Percentiles rank a stretch among this genome's conserved stretches.
Evolutionary conservation across 139 green algal species (phyloP).

Genomic region (Chlorella sp.): DNA sequence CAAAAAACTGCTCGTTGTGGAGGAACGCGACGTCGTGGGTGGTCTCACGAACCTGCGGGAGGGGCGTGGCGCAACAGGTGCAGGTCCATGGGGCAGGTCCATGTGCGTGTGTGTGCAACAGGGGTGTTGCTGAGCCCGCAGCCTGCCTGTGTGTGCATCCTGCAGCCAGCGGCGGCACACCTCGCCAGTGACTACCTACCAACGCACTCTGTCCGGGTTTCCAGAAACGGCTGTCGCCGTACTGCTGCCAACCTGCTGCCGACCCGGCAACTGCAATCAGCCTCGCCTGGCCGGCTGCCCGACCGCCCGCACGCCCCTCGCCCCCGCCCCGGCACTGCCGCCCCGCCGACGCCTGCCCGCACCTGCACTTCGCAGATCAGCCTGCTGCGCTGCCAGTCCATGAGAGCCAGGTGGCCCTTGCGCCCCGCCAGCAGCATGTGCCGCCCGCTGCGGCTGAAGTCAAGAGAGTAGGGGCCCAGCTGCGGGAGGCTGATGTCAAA

Average conservation of each 20-base stretch:
- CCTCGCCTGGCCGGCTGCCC: no score
- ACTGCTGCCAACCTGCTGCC: background rate
- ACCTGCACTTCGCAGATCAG: slow-evolving; percentile 93
- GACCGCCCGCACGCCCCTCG: background rate
- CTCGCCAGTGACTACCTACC: no score
- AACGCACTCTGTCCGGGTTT: no score
- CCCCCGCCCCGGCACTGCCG: background rate
- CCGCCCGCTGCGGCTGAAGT: slow-evolving; percentile 85
- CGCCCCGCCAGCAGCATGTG: slow-evolving; percentile 85
- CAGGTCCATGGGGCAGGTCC: background rate
- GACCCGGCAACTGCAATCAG: background rate
- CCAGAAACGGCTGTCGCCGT: background rate
- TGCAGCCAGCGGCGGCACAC: background rate
- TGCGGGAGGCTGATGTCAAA: slow-evolving; percentile 88
- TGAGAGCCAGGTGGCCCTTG: slow-evolving; percentile 91
- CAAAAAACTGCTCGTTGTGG: slow-evolving; percentile 98
- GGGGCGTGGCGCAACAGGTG: background rate
- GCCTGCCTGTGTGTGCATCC: background rate
- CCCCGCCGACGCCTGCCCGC: background rate
- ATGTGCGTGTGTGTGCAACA: background rate
- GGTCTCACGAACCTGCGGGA: slow-evolving; percentile 86
- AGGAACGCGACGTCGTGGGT: slow-evolving; percentile 88
- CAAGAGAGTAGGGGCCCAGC: slow-evolving; percentile 85
- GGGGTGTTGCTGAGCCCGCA: background rate
- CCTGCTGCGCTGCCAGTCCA: slow-evolving; percentile 86